Evolutionary conservation across 768 basidiomycete genomes (phyloP).

Genomic region (Lactarius indigo): DNA sequence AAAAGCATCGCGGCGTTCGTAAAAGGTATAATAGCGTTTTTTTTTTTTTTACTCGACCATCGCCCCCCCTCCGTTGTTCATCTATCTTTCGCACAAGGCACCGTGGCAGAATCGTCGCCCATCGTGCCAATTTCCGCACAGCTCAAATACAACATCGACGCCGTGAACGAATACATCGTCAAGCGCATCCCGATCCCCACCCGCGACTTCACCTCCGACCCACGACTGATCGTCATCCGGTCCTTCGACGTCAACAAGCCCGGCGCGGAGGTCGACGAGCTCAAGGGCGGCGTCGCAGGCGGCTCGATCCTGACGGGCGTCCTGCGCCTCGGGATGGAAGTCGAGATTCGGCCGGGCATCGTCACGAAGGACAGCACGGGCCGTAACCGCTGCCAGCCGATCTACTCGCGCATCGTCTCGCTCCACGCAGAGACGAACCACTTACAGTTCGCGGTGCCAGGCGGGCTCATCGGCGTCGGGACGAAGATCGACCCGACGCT

Average conservation of each 20-base stretch:
- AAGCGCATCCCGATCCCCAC: constrained; percentile 93
- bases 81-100: constrained; percentile 50
- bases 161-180: constrained; percentile 97
- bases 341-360: constrained; percentile 96
- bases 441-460: constrained; percentile 92
- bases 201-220: constrained; percentile 89
- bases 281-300: constrained; percentile 98
- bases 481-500: constrained; percentile 95
- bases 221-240: constrained; percentile 95
- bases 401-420: constrained; percentile 87
- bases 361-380: constrained; percentile 93
- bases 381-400: constrained; percentile 87
- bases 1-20: constrained; percentile 95
- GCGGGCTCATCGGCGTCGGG: constrained; percentile 97
- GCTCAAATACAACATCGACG: constrained; percentile 98
- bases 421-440: constrained; percentile 95
- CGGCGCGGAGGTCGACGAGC: constrained; percentile 92
- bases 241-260: constrained; percentile 99
- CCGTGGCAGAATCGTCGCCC: constrained; percentile 94
- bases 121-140: constrained; percentile 99
- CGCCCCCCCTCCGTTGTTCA: neutral
- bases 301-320: constrained; percentile 94
- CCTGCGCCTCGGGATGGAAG: constrained; percentile 84
- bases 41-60: neutral
- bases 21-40: constrained; percentile 62